Conservation (phyloP, 768 basidiomycete species). For the Xanthoconium stramineum region DNA sequence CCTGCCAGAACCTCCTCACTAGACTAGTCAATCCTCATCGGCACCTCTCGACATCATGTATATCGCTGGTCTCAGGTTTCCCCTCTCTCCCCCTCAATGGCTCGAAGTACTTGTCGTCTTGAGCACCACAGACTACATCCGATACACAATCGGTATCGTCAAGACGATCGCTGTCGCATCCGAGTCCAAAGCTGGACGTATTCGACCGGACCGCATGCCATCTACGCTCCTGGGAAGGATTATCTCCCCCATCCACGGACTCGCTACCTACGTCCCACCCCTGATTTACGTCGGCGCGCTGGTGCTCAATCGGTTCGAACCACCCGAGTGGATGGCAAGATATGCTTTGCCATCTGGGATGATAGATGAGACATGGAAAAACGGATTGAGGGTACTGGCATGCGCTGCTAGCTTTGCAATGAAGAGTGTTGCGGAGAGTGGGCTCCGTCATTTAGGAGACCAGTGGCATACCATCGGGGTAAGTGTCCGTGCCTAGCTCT, state of each 20-base stretch:
- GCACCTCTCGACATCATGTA: constrained; percentile 4
- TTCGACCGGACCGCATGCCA: constrained; percentile 15
- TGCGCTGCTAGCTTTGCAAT: constrained; percentile 18
- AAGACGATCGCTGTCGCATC: neutral
- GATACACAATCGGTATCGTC: neutral
- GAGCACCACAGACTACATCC: constrained; percentile 10
- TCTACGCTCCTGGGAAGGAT: constrained; percentile 18
- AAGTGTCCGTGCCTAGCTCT: neutral
- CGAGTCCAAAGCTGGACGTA: constrained; percentile 12
- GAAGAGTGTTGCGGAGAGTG: neutral
- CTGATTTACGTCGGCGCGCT: constrained; percentile 24
- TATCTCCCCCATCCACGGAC: constrained; percentile 24
- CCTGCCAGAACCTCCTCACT: too few relatives aligned
- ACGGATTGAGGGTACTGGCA: constrained; percentile 14
- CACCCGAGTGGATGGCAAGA: constrained; percentile 30
- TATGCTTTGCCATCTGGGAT: constrained; percentile 13
- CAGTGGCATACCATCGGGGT: constrained; percentile 31
- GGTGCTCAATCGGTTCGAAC: constrained; percentile 23
- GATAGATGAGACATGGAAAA: constrained; percentile 9
- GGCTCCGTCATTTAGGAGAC: constrained; percentile 17
- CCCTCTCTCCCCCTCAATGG: constrained; percentile 2
- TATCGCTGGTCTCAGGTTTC: constrained; percentile 13
- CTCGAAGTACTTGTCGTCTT: constrained; percentile 15
- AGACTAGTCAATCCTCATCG: too few relatives aligned
- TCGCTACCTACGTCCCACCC: constrained; percentile 19